phyloP scores from a whole-genome alignment of 2,329 filamentous ascomycete genomes.

The Truncatella angustata region DNA sequence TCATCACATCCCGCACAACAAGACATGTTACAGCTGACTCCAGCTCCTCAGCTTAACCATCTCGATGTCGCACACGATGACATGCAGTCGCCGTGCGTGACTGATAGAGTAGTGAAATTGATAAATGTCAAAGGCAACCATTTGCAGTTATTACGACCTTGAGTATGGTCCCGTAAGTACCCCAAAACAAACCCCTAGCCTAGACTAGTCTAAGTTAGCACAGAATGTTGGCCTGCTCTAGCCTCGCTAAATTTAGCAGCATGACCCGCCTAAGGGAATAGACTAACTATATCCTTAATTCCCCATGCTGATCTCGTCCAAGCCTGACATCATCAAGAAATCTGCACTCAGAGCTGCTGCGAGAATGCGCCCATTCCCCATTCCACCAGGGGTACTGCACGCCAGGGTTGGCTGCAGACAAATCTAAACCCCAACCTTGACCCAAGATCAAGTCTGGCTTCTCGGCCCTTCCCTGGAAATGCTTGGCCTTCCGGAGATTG shows the following conservation, averaged over 20 bases:
- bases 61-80: background rate
- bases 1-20: background rate
- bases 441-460: background rate
- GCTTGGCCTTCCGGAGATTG: background rate
- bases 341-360: background rate
- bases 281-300: constrained; percentile 5
- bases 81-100: background rate
- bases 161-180: too few species aligned
- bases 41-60: too few species aligned
- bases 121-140: too few species aligned
- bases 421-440: background rate
- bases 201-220: too few species aligned
- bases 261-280: background rate
- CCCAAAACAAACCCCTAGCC: too few species aligned
- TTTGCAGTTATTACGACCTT: too few species aligned
- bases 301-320: background rate
- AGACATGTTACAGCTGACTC: background rate
- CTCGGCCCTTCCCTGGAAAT: background rate
- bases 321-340: background rate
- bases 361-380: background rate
- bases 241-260: constrained; percentile 1
- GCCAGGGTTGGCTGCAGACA: background rate
- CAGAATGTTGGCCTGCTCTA: background rate
- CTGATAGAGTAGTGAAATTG: too few species aligned
- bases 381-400: background rate